Evolutionary conservation across 345 rosid genomes (phyloP).

Genomic region (Kandelia obovata): DNA sequence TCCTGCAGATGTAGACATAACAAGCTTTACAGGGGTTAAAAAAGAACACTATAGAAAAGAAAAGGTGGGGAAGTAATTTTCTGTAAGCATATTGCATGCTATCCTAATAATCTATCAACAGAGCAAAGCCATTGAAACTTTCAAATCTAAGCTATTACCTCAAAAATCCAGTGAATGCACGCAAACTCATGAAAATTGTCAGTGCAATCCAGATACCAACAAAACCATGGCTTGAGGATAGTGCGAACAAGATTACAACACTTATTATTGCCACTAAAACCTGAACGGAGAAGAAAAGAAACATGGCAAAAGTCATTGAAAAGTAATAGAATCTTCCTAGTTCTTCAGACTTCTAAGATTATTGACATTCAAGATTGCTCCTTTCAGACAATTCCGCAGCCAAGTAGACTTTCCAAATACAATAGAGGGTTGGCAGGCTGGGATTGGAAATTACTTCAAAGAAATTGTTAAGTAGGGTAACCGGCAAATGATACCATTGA

Average conservation of each 20-base stretch:
- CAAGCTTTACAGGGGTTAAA: background rate
- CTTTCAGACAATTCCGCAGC: too few species aligned
- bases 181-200: conserved; percentile 37
- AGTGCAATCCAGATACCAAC: conserved; percentile 43
- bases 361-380: background rate
- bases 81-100: too few species aligned
- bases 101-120: background rate
- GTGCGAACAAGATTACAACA: conserved; percentile 24
- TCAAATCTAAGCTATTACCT: conserved; percentile 24
- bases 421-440: too few species aligned
- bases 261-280: conserved; percentile 35
- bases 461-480: background rate
- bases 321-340: background rate
- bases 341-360: too few species aligned
- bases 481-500: conserved; percentile 22
- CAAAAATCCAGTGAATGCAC: conserved; percentile 31
- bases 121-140: background rate
- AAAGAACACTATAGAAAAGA: too few species aligned
- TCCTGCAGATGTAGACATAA: conserved; percentile 22
- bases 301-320: background rate
- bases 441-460: too few species aligned
- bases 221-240: conserved; percentile 34
- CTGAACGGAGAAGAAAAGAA: conserved; percentile 15
- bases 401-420: too few species aligned
- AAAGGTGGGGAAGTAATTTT: too few species aligned